Percentiles rank a stretch among this genome's conserved stretches.
These are phyloP conservation scores for Microascus cirrosus DNA, from an alignment of 2,329 filamentous ascomycete genomes.

Conservation along the genomic window DNA sequence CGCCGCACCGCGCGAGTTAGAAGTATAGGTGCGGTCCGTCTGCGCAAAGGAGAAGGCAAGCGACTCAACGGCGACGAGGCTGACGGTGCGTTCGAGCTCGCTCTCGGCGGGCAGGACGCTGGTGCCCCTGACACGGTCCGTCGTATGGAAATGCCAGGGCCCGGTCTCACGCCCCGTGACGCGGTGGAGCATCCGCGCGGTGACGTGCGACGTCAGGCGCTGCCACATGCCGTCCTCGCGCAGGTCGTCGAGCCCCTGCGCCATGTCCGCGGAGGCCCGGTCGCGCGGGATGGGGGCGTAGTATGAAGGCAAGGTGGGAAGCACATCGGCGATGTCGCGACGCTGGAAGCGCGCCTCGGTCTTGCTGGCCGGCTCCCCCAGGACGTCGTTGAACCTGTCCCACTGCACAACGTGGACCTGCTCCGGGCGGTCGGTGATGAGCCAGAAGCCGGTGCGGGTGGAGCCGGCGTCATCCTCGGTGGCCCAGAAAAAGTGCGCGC, in stretches of 20 bases:
- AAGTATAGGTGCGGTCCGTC: slow-evolving; percentile 27
- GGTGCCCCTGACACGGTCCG: slow-evolving; percentile 37
- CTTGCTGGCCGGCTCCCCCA: slow-evolving; percentile 31
- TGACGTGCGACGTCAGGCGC: slow-evolving; percentile 37
- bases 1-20: slow-evolving; percentile 21
- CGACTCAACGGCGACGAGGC: slow-evolving; percentile 20
- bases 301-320: slow-evolving; percentile 33
- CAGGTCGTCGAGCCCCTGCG: slow-evolving; percentile 12
- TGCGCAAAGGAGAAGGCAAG: slow-evolving; percentile 37
- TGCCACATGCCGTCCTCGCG: slow-evolving; percentile 32
- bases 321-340: slow-evolving; percentile 25
- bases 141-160: slow-evolving; percentile 42
- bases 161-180: slow-evolving; percentile 28
- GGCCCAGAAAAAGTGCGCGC: slow-evolving; percentile 50
- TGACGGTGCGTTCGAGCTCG: slow-evolving; percentile 24
- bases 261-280: slow-evolving; percentile 6
- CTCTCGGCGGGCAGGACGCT: slow-evolving; percentile 22
- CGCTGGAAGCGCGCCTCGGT: slow-evolving; percentile 33
- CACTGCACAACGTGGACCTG: slow-evolving; percentile 37
- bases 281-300: slow-evolving; percentile 18
- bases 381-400: slow-evolving; percentile 43
- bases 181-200: slow-evolving; percentile 29
- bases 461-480: slow-evolving; percentile 35
- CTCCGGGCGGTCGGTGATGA: slow-evolving; percentile 24
- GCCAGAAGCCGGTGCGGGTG: slow-evolving; percentile 46